These are phyloP conservation scores for Populus tremula DNA, from an alignment of 345 rosid species.

Conservation along the genomic window DNA sequence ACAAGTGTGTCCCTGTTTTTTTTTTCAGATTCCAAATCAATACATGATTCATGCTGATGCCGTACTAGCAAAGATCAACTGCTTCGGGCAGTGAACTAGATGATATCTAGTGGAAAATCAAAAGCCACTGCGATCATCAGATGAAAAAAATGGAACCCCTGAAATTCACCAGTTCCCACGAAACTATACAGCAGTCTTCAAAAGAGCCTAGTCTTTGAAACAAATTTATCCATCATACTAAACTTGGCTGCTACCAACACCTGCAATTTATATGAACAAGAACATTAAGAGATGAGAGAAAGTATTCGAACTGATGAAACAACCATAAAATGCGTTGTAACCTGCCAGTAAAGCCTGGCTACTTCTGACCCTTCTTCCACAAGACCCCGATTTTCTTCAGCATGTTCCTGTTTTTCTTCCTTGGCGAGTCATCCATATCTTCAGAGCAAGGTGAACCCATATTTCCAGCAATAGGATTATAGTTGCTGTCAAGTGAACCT, in stretches of 20 bases:
- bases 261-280: constrained; percentile 2
- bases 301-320: background rate
- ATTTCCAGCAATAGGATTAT: constrained; percentile 38
- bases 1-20: background rate
- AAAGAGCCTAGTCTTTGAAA: constrained; percentile 1
- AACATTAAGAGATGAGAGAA: background rate
- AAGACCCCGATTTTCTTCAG: constrained; percentile 82
- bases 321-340: background rate
- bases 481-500: constrained; percentile 56
- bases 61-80: background rate
- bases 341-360: background rate
- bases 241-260: constrained; percentile 3
- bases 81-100: background rate
- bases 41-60: background rate
- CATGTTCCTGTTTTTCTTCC: constrained; percentile 89
- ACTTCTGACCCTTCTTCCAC: constrained; percentile 80
- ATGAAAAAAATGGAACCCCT: background rate
- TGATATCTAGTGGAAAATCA: background rate
- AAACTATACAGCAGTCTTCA: constrained; percentile 5
- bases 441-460: constrained; percentile 69
- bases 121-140: background rate
- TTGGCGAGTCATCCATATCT: constrained; percentile 60
- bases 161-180: background rate
- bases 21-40: background rate
- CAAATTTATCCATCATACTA: background rate